Percentiles rank a stretch among this genome's conserved stretches.
Evolutionary conservation across 306 rosid species (phyloP).

Genomic region (Cucurbita ficifolia): DNA sequence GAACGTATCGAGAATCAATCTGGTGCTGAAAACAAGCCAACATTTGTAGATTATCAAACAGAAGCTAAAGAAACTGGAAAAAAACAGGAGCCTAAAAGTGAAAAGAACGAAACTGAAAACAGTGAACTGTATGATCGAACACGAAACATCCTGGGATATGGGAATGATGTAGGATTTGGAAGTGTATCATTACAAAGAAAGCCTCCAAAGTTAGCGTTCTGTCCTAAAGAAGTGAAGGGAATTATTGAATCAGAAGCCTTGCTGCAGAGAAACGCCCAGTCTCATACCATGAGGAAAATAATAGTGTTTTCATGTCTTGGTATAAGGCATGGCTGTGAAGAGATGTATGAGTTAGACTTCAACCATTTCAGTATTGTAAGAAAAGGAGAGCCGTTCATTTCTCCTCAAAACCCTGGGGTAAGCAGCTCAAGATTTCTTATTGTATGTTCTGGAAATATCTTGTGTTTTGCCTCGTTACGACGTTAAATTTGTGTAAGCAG

Average conservation of each 20-base stretch:
- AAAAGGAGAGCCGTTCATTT: conserved; percentile 55
- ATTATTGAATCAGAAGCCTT: conserved; percentile 46
- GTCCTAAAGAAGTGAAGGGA: conserved; percentile 73
- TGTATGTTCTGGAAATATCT: background rate
- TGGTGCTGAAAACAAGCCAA: conserved; percentile 6
- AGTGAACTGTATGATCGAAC: background rate
- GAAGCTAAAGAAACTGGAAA: conserved; percentile 20
- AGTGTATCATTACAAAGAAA: conserved; percentile 27
- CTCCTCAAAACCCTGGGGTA: conserved; percentile 65
- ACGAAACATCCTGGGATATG: background rate
- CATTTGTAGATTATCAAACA: background rate
- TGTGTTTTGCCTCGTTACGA: background rate
- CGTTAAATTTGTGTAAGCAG: background rate
- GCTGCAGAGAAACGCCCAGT: conserved; percentile 44
- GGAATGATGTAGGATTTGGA: conserved; percentile 13
- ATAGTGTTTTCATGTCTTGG: conserved; percentile 80
- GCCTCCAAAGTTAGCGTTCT: conserved; percentile 58
- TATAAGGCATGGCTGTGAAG: conserved; percentile 78
- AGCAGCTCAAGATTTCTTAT: conserved; percentile 10
- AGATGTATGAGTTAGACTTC: conserved; percentile 61
- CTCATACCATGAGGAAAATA: conserved; percentile 74
- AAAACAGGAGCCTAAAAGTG: background rate
- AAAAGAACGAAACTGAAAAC: background rate
- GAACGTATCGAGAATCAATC: conserved; percentile 7
- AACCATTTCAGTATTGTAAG: conserved; percentile 62